phyloP scores from a whole-genome alignment of 129 eudicot species.

The Solidago caesia region DNA sequence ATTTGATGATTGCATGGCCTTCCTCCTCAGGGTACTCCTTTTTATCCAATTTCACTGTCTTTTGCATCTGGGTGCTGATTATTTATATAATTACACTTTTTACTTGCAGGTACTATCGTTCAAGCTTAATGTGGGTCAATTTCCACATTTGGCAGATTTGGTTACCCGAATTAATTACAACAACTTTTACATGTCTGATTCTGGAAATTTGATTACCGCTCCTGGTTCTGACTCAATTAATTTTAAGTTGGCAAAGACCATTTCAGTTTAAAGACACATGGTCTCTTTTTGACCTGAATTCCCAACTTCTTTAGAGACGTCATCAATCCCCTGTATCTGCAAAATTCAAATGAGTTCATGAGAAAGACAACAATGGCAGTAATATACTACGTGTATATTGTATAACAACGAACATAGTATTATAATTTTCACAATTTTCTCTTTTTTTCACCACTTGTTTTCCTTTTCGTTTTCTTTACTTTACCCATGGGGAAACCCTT shows the following conservation, averaged over 20 bases:
- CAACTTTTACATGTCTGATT: constrained; percentile 84
- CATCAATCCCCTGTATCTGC: no score
- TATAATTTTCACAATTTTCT: no score
- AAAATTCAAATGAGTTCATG: no score
- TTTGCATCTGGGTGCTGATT: background rate
- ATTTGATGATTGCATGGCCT: constrained; percentile 92
- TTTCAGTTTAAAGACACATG: constrained; percentile 28
- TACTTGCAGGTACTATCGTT: constrained; percentile 79
- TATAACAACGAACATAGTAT: no score
- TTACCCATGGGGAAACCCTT: no score
- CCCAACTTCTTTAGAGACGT: background rate
- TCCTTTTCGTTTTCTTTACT: no score
- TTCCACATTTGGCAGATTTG: constrained; percentile 93
- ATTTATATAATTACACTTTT: background rate
- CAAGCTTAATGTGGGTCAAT: constrained; percentile 93
- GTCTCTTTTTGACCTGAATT: background rate
- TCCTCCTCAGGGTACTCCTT: constrained; percentile 81
- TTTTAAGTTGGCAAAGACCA: constrained; percentile 54
- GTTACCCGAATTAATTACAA: constrained; percentile 88
- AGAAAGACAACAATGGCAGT: no score
- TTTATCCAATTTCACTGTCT: background rate
- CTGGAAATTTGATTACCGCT: constrained; percentile 60
- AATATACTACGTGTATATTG: no score
- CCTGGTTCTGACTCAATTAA: constrained; percentile 57
- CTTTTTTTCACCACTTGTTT: no score